Evolutionary conservation across 306 rosid species (phyloP).

Genomic region (Herpetospermum pedunculosum): DNA sequence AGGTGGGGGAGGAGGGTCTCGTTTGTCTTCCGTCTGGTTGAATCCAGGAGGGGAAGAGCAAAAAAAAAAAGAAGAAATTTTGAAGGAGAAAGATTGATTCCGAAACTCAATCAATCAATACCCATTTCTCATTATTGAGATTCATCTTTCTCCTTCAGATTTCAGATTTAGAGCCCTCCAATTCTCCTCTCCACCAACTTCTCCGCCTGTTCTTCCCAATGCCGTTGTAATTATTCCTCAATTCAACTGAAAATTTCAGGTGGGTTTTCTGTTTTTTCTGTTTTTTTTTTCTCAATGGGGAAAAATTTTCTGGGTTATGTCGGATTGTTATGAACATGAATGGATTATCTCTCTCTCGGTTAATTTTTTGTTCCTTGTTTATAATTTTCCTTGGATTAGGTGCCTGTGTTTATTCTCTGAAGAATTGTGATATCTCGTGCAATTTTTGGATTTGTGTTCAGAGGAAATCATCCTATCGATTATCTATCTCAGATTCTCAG

Average conservation of each 20-base stretch:
- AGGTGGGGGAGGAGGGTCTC: conserved; percentile 5
- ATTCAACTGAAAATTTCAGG: conserved; percentile 9
- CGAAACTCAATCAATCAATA: conserved; percentile 4
- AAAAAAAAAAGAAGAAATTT: neutral
- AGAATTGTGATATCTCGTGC: neutral
- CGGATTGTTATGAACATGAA: neutral
- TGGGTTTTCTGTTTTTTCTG: conserved; percentile 7
- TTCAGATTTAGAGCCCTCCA: neutral
- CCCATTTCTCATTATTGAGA: conserved; percentile 7
- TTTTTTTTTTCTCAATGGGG: neutral
- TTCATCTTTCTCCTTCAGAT: conserved; percentile 4
- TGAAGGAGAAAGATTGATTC: conserved; percentile 8
- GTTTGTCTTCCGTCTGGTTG: conserved; percentile 21
- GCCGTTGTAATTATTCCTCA: neutral
- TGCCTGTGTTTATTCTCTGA: neutral
- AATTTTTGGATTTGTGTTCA: neutral
- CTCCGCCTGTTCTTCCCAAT: neutral
- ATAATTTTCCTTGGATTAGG: neutral
- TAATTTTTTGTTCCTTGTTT: neutral
- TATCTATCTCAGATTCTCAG: neutral
- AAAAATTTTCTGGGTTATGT: neutral
- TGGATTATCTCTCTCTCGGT: neutral
- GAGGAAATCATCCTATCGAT: neutral
- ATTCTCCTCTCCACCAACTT: neutral
- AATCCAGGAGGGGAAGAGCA: conserved; percentile 2